Percentiles rank a stretch among this genome's conserved stretches.
phyloP scores from a whole-genome alignment of 139 green algal genomes.

The Chlorella sp. region DNA sequence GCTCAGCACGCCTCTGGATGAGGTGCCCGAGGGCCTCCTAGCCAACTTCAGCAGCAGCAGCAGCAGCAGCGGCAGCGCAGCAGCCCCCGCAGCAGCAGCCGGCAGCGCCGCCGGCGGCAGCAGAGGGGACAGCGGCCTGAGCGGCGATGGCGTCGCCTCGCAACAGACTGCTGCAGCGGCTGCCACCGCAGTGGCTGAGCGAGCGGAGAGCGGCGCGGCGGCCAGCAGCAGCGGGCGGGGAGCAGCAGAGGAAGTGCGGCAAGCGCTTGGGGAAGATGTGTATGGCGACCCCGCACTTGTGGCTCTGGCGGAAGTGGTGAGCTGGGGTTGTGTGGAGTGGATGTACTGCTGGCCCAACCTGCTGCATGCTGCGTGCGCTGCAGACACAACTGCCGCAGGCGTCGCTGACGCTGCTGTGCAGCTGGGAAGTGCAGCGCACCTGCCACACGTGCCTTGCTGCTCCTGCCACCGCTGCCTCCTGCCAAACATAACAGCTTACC shows the following conservation, averaged over 20 bases:
- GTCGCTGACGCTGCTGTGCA: no score
- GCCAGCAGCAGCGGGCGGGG: background rate
- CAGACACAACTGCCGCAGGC: no score
- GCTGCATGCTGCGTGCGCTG: no score
- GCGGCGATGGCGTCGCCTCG: background rate
- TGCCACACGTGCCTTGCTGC: no score
- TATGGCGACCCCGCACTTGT: conserved; percentile 7
- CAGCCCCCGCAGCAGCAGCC: conserved; percentile 11
- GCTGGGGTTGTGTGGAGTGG: no score
- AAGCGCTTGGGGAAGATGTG: conserved; percentile 2
- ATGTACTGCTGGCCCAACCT: no score
- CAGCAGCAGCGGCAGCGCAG: conserved; percentile 6
- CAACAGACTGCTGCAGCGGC: background rate
- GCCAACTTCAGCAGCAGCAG: background rate
- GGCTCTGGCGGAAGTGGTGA: conserved; percentile 57
- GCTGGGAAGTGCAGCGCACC: no score
- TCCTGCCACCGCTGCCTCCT: no score
- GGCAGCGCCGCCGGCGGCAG: background rate
- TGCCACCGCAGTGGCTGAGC: no score
- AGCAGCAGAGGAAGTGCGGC: background rate
- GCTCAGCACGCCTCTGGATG: conserved; percentile 5
- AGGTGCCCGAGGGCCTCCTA: background rate
- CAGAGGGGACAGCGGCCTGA: background rate
- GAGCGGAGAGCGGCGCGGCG: background rate
- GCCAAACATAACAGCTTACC: no score